Evolutionary conservation across 495 filamentous ascomycete genomes (phyloP).

Genomic region (Penicillium mononematosum): DNA sequence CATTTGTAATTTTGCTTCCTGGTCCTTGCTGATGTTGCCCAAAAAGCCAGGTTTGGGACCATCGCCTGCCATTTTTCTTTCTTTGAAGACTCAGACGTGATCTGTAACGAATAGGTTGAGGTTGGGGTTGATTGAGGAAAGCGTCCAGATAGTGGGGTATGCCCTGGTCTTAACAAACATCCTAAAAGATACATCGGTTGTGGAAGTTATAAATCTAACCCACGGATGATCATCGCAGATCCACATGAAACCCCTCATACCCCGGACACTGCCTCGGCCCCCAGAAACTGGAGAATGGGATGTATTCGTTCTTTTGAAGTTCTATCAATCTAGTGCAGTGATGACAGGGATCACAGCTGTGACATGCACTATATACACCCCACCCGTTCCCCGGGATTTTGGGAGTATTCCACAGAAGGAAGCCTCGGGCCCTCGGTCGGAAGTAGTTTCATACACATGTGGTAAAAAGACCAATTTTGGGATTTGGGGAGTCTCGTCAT

Average conservation of each 20-base stretch:
- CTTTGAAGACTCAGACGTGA: not conserved
- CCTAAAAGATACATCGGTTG: not conserved
- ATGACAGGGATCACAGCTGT: not conserved
- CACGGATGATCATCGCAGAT: conserved; percentile 19
- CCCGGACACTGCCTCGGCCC: conserved; percentile 26
- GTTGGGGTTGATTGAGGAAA: not conserved
- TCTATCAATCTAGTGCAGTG: conserved; percentile 3
- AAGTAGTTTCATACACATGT: not conserved
- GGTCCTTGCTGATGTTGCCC: conserved; percentile 76
- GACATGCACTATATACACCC: not conserved
- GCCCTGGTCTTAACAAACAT: not conserved
- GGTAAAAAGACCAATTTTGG: not conserved
- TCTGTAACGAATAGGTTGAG: not conserved
- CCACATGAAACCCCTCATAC: conserved; percentile 32
- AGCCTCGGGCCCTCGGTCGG: not conserved
- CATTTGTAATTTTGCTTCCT: conserved; percentile 79
- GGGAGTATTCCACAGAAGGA: not conserved
- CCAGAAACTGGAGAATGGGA: conserved; percentile 13
- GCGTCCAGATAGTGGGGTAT: not conserved
- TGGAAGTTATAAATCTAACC: conserved; percentile 6
- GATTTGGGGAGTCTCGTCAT: not conserved
- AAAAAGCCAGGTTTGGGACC: conserved; percentile 64
- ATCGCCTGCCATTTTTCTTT: conserved; percentile 22
- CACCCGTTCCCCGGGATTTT: not conserved
- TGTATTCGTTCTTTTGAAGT: conserved; percentile 11